Percentiles rank a stretch among this genome's conserved stretches.
Conservation (phyloP, 371 early-diverging fungal genomes). For the Actinomortierella wolfii region DNA sequence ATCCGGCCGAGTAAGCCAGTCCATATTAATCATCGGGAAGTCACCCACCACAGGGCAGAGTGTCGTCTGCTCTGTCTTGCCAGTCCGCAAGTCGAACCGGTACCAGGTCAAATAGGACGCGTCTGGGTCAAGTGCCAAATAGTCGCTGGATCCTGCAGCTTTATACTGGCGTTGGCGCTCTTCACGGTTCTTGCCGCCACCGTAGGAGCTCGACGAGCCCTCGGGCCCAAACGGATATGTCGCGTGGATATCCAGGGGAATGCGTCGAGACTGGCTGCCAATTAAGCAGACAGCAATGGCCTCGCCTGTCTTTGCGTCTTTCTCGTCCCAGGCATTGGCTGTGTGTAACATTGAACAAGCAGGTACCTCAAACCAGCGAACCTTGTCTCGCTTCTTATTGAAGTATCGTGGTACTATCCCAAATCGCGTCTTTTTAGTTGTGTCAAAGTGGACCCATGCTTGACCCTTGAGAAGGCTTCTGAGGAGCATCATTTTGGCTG, state of each 20-base stretch:
- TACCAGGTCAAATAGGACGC: slow-evolving; percentile 29
- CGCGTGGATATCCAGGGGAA: background rate
- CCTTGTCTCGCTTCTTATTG: slow-evolving; percentile 16
- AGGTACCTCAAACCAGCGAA: slow-evolving; percentile 34
- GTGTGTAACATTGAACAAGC: slow-evolving; percentile 39
- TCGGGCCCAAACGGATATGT: background rate
- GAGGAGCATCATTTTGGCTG: slow-evolving; percentile 8
- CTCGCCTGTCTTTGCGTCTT: slow-evolving; percentile 23
- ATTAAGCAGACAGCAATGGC: slow-evolving; percentile 30
- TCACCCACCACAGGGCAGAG: slow-evolving; percentile 15
- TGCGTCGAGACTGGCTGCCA: slow-evolving; percentile 26
- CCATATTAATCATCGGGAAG: slow-evolving; percentile 23
- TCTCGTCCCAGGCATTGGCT: slow-evolving; percentile 40
- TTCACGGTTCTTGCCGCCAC: slow-evolving; percentile 28
- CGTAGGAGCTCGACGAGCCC: background rate
- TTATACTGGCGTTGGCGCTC: slow-evolving; percentile 14
- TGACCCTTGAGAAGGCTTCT: slow-evolving; percentile 9
- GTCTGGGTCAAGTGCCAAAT: slow-evolving; percentile 27
- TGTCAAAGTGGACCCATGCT: slow-evolving; percentile 26
- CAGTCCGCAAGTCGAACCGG: slow-evolving; percentile 38
- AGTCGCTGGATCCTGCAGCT: slow-evolving; percentile 19
- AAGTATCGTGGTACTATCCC: slow-evolving; percentile 40
- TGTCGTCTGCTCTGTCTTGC: slow-evolving; percentile 22
- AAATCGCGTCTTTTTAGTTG: slow-evolving; percentile 16
- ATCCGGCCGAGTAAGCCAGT: slow-evolving; percentile 22